Conservation (phyloP, 2,329 filamentous ascomycete genomes). For the Fusarium continuum region DNA sequence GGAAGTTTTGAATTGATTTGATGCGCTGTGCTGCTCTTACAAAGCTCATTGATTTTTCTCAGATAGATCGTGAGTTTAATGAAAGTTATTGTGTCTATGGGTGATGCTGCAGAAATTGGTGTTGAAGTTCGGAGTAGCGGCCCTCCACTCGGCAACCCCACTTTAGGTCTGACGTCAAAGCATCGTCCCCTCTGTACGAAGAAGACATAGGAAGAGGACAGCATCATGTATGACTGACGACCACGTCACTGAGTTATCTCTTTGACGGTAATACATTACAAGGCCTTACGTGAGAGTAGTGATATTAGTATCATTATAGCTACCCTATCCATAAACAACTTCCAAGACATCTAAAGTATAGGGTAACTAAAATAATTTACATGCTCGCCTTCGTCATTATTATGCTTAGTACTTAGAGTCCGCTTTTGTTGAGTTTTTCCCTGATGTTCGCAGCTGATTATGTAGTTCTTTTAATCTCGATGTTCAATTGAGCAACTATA, state of each 20-base stretch:
- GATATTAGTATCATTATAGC: too few relatives aligned
- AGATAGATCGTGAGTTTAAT: conserved; percentile 6
- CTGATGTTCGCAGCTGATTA: too few relatives aligned
- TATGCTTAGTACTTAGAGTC: too few relatives aligned
- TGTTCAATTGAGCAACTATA: too few relatives aligned
- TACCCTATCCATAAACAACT: too few relatives aligned
- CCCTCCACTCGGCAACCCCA: conserved; percentile 27
- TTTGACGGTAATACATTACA: too few relatives aligned
- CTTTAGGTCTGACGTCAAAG: conserved; percentile 30
- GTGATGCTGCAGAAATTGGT: conserved; percentile 2
- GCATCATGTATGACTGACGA: not conserved
- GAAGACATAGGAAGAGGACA: not conserved
- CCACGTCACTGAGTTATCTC: not conserved
- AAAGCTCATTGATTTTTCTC: conserved; percentile 38
- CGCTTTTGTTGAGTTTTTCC: too few relatives aligned
- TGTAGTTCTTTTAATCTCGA: too few relatives aligned
- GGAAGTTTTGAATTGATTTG: conserved; percentile 36
- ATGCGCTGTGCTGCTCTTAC: conserved; percentile 41
- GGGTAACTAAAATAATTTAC: too few relatives aligned
- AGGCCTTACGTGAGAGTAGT: too few relatives aligned
- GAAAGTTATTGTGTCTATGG: not conserved
- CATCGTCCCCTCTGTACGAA: not conserved
- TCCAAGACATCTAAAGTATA: too few relatives aligned
- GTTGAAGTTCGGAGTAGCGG: conserved; percentile 8
- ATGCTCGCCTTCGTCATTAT: too few relatives aligned